Evolutionary conservation across 495 filamentous ascomycete species (phyloP), one percentile per base, ranked within the genome.

Genomic region (Podospora pseudoanserina): DNA sequence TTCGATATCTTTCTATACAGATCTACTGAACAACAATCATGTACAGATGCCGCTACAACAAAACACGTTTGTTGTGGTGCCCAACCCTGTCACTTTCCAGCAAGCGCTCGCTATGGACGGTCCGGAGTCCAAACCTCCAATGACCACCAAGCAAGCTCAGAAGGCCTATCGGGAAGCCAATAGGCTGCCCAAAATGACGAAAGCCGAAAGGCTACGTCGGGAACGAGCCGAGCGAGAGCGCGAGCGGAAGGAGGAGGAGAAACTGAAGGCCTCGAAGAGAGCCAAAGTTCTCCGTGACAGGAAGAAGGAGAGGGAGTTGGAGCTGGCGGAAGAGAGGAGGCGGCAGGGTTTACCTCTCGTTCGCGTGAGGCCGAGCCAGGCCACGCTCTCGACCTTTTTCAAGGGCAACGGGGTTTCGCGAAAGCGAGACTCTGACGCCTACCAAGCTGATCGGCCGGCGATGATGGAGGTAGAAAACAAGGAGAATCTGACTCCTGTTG

Each of bases 91-190:
- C 44, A 68, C 71, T 16, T 66, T 75, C 54, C 73, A 77, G 63
- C 65, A 68, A 0, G 67, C 72, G 39, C 55, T 75, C 1, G 55
- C 68, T 11, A 39, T 32, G 27, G 26, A n/a, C 61, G 71, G 26
- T 0, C 65, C 63, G 1, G 28, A 60, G 9, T 67, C 44, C 54
- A 65, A 67, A 19, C 77, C 74, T 19, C 77, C 80, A 9, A 84
- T 83, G 82, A 84, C 81, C 23, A 77, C 78, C 0, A 83, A 82
- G 44, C 78, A 83, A 65, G 78, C 76, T 13, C 76, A 79, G 72
- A 81, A 83, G 58, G 68, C 73, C 11, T 80, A 82, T 64, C 66
- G 67, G 4, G 67, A 79, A 53, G 62, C 68, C 0, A 82, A 72
- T 27, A 71, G 72, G 39, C 73, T 65, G 9, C 79, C 79, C 3